Conservation (phyloP, 768 basidiomycete species). For the Suillus brevipes region DNA sequence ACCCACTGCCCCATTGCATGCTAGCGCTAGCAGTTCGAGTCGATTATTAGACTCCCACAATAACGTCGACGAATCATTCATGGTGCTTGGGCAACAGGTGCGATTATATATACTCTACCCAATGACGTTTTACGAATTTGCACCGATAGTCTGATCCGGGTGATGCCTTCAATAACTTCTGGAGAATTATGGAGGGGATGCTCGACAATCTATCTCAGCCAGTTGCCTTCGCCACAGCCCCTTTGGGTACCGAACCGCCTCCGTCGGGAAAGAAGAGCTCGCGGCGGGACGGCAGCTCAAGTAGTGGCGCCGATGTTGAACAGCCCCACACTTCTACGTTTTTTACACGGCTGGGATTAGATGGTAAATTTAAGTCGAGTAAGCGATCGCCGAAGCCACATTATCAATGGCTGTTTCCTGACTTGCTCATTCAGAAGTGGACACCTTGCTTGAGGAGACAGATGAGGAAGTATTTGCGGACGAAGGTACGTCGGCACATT, state of each 20-base stretch:
- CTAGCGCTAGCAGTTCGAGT: constrained; percentile 36
- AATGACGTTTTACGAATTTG: constrained; percentile 8
- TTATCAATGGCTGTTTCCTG: background rate
- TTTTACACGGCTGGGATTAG: constrained; percentile 43
- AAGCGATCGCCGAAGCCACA: background rate
- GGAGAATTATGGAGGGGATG: constrained; percentile 86
- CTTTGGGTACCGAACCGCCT: constrained; percentile 50
- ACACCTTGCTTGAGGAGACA: constrained; percentile 40
- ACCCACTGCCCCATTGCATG: constrained; percentile 49
- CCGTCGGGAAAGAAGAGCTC: constrained; percentile 25
- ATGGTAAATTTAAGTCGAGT: constrained; percentile 24
- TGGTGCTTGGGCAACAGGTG: constrained; percentile 81
- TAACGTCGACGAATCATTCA: constrained; percentile 84
- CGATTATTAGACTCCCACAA: constrained; percentile 52
- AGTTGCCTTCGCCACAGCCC: constrained; percentile 78
- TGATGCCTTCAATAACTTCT: constrained; percentile 87
- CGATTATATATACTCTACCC: constrained; percentile 25
- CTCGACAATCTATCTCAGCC: constrained; percentile 82
- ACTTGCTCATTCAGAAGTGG: constrained; percentile 18
- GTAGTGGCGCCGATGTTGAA: constrained; percentile 69
- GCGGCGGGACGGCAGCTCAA: constrained; percentile 52
- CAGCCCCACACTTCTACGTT: constrained; percentile 61
- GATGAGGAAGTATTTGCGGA: constrained; percentile 65
- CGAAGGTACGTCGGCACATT: constrained; percentile 47
- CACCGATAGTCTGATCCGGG: constrained; percentile 68